Conservation (phyloP, 2,329 filamentous ascomycete genomes). For the Colletotrichum aenigma region DNA sequence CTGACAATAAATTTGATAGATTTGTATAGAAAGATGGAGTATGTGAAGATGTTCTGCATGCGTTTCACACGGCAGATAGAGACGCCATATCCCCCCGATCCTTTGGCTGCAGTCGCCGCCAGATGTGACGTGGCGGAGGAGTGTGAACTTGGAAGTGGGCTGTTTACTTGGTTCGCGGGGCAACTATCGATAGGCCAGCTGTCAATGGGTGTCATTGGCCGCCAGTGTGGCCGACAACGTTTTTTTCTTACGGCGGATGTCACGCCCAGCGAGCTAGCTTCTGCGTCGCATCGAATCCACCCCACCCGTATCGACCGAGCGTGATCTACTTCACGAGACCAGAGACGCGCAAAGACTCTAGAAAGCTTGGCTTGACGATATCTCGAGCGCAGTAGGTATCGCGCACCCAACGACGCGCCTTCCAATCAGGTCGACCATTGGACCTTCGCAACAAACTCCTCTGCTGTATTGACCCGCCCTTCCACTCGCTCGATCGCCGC, state of each 20-base stretch:
- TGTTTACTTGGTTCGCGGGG: constrained; percentile 39
- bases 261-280: background rate
- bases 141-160: constrained; percentile 1
- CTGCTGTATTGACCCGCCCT: background rate
- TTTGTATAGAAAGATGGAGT: background rate
- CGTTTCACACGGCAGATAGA: background rate
- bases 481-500: background rate
- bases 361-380: background rate
- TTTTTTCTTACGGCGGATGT: background rate
- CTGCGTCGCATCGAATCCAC: background rate
- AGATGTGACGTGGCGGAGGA: background rate
- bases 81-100: background rate
- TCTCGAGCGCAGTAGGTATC: background rate
- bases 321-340: background rate
- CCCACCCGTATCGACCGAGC: background rate
- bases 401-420: background rate
- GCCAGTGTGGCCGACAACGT: background rate
- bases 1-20: background rate
- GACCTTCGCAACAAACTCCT: background rate
- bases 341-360: background rate
- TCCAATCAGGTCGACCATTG: background rate
- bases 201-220: background rate
- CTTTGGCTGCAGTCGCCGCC: background rate
- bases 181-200: constrained; percentile 50
- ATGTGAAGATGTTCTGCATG: background rate